Evolutionary conservation across 2,329 filamentous ascomycete species (phyloP).

Genomic region (Aureobasidium sp.): DNA sequence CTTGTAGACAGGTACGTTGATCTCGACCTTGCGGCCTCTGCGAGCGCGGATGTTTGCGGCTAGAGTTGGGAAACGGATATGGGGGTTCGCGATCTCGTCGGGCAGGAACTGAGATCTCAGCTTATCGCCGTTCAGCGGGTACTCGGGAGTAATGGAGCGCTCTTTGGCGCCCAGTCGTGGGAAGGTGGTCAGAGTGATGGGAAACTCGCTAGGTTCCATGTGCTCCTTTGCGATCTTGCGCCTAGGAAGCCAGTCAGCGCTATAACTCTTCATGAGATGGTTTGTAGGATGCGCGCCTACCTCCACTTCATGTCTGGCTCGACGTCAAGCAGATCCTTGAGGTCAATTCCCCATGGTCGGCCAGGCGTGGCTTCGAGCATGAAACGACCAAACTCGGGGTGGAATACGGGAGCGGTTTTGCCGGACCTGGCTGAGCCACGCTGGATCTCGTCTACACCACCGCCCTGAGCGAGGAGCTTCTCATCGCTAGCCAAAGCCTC

Average conservation of each 20-base stretch:
- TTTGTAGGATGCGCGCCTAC: slow-evolving; percentile 33
- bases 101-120: slow-evolving; percentile 92
- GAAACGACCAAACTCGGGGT: slow-evolving; percentile 94
- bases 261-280: not conserved
- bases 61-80: slow-evolving; percentile 92
- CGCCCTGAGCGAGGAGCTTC: slow-evolving; percentile 62
- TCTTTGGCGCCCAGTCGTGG: slow-evolving; percentile 77
- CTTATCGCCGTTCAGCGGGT: slow-evolving; percentile 71
- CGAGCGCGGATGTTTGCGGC: slow-evolving; percentile 89
- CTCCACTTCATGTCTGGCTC: slow-evolving; percentile 93
- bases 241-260: slow-evolving; percentile 35
- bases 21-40: slow-evolving; percentile 84
- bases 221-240: slow-evolving; percentile 86
- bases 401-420: slow-evolving; percentile 77
- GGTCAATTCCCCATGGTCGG: slow-evolving; percentile 90
- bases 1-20: slow-evolving; percentile 89
- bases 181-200: slow-evolving; percentile 92
- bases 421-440: slow-evolving; percentile 34
- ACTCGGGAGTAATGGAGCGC: slow-evolving; percentile 80
- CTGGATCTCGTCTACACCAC: slow-evolving; percentile 60
- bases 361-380: slow-evolving; percentile 97
- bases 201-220: slow-evolving; percentile 82
- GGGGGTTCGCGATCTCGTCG: slow-evolving; percentile 92
- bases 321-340: slow-evolving; percentile 88
- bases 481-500: slow-evolving; percentile 77